Evolutionary conservation across 1,284 basidiomycete species (phyloP).

Genomic region (Sporisorium scitamineum): DNA sequence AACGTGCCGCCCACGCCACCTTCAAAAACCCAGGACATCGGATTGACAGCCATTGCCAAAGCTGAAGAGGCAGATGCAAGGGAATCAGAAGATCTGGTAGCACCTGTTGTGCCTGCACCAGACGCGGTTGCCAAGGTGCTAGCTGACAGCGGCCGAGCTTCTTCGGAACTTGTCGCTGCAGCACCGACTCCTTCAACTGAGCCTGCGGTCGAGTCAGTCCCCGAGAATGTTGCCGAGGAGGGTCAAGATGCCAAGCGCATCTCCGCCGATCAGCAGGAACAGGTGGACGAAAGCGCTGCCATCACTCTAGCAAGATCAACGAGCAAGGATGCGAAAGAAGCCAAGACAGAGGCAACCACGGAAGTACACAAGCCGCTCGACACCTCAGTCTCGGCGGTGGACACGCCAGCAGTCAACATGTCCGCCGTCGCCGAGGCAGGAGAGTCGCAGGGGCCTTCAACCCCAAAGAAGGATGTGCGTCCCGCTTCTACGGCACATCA

Average conservation of each 20-base stretch:
- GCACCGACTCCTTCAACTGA: not conserved
- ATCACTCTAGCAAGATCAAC: not conserved
- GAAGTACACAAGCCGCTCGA: not conserved
- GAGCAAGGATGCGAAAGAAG: not conserved
- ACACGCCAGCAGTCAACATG: not conserved
- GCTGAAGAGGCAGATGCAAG: conserved; percentile 21
- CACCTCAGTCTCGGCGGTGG: too few relatives aligned
- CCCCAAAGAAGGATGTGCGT: conserved; percentile 15
- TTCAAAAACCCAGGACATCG: conserved; percentile 18
- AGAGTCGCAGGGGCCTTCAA: conserved; percentile 4
- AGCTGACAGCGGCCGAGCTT: conserved; percentile 2
- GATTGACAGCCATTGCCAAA: conserved; percentile 4
- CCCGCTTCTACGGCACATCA: not conserved
- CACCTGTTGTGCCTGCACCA: conserved; percentile 32
- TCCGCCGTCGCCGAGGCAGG: not conserved
- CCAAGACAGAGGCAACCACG: not conserved
- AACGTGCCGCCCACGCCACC: conserved; percentile 36
- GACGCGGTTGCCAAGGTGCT: conserved; percentile 24
- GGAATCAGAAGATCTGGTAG: conserved; percentile 36
- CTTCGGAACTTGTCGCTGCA: conserved; percentile 4
- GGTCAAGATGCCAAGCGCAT: not conserved
- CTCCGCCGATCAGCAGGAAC: not conserved
- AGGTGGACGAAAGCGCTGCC: not conserved
- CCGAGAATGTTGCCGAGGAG: not conserved
- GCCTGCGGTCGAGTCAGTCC: not conserved